A percentile compares a stretch with the other conserved stretches of the same genome.
Evolutionary conservation across 345 rosid species (phyloP).

Genomic region (Atalantia buxifolia): DNA sequence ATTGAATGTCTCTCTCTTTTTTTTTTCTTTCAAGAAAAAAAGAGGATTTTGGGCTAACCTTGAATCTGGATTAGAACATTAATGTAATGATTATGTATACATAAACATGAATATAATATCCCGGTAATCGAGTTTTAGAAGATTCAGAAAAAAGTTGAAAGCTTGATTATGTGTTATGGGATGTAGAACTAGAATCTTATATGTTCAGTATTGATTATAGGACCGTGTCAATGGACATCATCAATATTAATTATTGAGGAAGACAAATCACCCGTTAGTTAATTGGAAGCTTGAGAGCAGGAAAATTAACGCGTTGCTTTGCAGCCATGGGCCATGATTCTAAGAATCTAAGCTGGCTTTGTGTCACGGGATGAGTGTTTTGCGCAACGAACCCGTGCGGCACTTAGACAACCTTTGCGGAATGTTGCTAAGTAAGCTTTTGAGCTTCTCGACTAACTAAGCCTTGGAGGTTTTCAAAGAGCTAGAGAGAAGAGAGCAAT

Average conservation of each 20-base stretch:
- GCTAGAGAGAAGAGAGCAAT: too few relatives aligned
- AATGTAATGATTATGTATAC: background rate
- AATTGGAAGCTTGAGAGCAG: conserved; percentile 10
- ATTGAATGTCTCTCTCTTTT: background rate
- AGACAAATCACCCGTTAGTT: conserved; percentile 2
- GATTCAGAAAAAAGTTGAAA: background rate
- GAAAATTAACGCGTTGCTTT: background rate
- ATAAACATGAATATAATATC: background rate
- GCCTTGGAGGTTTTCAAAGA: too few relatives aligned
- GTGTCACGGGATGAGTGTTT: too few relatives aligned
- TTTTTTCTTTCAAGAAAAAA: background rate
- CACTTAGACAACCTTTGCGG: too few relatives aligned
- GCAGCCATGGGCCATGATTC: too few relatives aligned
- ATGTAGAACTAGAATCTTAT: too few relatives aligned
- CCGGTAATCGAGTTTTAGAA: background rate
- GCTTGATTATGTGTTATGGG: background rate
- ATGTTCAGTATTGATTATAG: background rate
- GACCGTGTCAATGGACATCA: background rate
- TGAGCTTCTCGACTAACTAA: too few relatives aligned
- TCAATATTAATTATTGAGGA: background rate
- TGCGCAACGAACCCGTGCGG: too few relatives aligned
- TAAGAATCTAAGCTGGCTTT: background rate
- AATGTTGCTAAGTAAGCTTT: too few relatives aligned
- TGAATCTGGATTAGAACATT: background rate
- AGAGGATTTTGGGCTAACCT: background rate